Base-by-base conservation (phyloP, 768 basidiomycete genomes). In the Tulasnella sp. region DNA sequence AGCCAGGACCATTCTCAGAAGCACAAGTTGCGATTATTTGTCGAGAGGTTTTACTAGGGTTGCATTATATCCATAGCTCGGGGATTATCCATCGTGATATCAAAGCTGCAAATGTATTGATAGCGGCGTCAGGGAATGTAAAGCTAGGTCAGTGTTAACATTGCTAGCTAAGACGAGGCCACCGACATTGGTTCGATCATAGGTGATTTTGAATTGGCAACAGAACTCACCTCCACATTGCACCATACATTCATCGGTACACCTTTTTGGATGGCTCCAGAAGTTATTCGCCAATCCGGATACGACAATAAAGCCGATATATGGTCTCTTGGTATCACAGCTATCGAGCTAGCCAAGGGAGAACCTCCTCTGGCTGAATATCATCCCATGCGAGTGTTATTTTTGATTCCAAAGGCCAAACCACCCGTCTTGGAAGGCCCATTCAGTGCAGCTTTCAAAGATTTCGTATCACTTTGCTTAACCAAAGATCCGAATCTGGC, bases 211-310 rank as follows among this genome's bases (percentile, higher is more conserved):
- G 93, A 93, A 55, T 93, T 99, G 19, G 93, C 93, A 4, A 93
- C 93, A 1, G 91, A 95, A 63, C 78, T 99, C 55, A 91, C 92
- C 35, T 89, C 74, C 65, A 92, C 91, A 0, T 71, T 92, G 46
- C 78, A 92, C 41, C 92, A 96, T 62, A 99, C 93, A 0, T 98
- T 99, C 63, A 93, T 98, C 53, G 93, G 89, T 25, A 92, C 90
- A 3, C 90, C 89, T 1, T 92, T 90, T 63, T 93, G 90, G 89
- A 93, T 93, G 91, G 92, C 93, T 2, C 93, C 93, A 1, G 93
- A 98, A 64, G 93, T 98, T 51, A 98, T 98, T 60, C 81, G 89
- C 29, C 91, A 96, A 65, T 83, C 91, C 5, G 93, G 92, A 1
- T 98, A 98, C 66, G 90, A 95, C 61, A 76, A 80, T 2, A 90